Conservation (phyloP, 2,329 filamentous ascomycete species). For the Tolypocladium album region DNA sequence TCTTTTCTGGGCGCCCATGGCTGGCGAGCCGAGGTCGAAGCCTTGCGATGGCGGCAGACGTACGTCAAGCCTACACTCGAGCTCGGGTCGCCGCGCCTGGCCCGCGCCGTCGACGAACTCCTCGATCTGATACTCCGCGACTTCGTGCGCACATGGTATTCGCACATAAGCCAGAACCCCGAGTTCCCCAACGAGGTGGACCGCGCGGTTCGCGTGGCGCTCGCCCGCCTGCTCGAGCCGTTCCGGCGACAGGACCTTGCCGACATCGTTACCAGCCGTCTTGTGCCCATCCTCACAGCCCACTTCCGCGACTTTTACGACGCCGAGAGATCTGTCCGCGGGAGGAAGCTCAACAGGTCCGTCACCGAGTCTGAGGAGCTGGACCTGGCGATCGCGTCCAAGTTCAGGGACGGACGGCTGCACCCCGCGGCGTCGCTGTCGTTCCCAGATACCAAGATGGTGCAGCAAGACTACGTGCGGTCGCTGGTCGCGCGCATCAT, state of each 20-base stretch:
- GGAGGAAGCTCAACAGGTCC: constrained; percentile 75
- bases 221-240: constrained; percentile 61
- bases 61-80: constrained; percentile 65
- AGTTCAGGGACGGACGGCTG: constrained; percentile 79
- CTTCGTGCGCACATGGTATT: constrained; percentile 85
- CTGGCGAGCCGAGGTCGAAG: constrained; percentile 63
- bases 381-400: constrained; percentile 88
- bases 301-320: constrained; percentile 88
- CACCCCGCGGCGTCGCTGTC: constrained; percentile 77
- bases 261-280: constrained; percentile 67
- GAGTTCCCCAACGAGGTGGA: constrained; percentile 83
- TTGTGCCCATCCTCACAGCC: constrained; percentile 78
- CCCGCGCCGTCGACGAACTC: constrained; percentile 67
- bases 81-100: constrained; percentile 65
- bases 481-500: constrained; percentile 62
- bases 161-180: constrained; percentile 68
- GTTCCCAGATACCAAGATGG: constrained; percentile 71
- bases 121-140: constrained; percentile 69
- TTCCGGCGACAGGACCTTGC: constrained; percentile 71
- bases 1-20: constrained; percentile 50
- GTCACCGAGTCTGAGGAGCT: constrained; percentile 95
- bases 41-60: constrained; percentile 51
- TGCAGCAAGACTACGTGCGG: constrained; percentile 83
- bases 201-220: constrained; percentile 59
- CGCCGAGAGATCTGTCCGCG: constrained; percentile 77